Percentiles rank a stretch among this genome's conserved stretches.
phyloP scores from a whole-genome alignment of 176 grass and related monocot species.

The barley (Hordeum vulgare) region MorexV3_pseudomolecules_assembly NC_058522.1:321780545-321781044 shows the following conservation, averaged over 20 bases:
- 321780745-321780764: slow-evolving; percentile 2
- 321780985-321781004: too few species aligned
- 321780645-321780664: slow-evolving; percentile 6
- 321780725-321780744: background rate
- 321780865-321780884: background rate
- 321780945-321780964: slow-evolving; percentile 4
- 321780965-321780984: too few species aligned
- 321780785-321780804: background rate
- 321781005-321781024: too few species aligned
- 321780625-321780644: slow-evolving; percentile 11
- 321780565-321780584: background rate
- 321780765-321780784: background rate
- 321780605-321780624: background rate
- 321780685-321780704: slow-evolving; percentile 25
- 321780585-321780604: background rate
- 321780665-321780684: slow-evolving; percentile 32
- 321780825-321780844: background rate
- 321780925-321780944: background rate
- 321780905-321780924: background rate
- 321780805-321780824: slow-evolving; percentile 8
- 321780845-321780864: background rate
- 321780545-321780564: too few species aligned
- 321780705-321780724: slow-evolving; percentile 23
- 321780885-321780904: background rate
- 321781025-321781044: too few species aligned